Evolutionary conservation across 768 basidiomycete genomes (phyloP).

Genomic region (Leucogyrophana mollusca): DNA sequence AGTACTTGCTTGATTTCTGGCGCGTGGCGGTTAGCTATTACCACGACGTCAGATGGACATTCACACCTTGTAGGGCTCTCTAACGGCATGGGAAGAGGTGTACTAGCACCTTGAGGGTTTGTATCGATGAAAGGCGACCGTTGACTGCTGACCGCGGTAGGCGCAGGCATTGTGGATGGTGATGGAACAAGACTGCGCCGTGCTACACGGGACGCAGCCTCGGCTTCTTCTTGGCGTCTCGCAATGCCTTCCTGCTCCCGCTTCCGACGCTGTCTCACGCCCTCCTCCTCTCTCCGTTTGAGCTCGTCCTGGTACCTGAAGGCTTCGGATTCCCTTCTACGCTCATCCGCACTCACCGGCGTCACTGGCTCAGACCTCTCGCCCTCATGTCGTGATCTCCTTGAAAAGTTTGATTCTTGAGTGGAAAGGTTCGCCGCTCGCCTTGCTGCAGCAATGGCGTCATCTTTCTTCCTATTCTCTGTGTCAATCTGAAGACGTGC

Average conservation of each 20-base stretch:
- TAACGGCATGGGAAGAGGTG: conserved; percentile 52
- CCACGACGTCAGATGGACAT: conserved; percentile 41
- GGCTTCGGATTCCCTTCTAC: conserved; percentile 28
- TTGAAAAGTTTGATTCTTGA: conserved; percentile 20
- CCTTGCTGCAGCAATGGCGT: conserved; percentile 21
- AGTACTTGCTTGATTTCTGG: conserved; percentile 20
- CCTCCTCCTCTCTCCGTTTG: conserved; percentile 48
- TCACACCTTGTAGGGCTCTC: conserved; percentile 61
- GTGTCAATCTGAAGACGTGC: conserved; percentile 28
- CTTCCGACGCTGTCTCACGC: conserved; percentile 39
- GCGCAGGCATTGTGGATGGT: conserved; percentile 23
- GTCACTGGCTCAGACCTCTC: conserved; percentile 19
- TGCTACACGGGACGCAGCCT: conserved; percentile 45
- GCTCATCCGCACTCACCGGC: conserved; percentile 24
- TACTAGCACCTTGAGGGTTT: conserved; percentile 26
- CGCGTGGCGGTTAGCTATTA: conserved; percentile 21
- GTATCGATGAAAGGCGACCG: conserved; percentile 31
- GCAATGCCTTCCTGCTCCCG: conserved; percentile 58
- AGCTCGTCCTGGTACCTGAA: conserved; percentile 42
- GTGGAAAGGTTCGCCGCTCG: conserved; percentile 20
- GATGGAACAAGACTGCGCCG: conserved; percentile 33
- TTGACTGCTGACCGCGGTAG: conserved; percentile 33
- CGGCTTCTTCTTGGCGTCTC: conserved; percentile 59
- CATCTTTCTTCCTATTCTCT: conserved; percentile 30
- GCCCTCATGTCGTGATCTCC: conserved; percentile 15